Conservation (phyloP, 257 asterid genomes). For the Solanum appendiculatum region DNA sequence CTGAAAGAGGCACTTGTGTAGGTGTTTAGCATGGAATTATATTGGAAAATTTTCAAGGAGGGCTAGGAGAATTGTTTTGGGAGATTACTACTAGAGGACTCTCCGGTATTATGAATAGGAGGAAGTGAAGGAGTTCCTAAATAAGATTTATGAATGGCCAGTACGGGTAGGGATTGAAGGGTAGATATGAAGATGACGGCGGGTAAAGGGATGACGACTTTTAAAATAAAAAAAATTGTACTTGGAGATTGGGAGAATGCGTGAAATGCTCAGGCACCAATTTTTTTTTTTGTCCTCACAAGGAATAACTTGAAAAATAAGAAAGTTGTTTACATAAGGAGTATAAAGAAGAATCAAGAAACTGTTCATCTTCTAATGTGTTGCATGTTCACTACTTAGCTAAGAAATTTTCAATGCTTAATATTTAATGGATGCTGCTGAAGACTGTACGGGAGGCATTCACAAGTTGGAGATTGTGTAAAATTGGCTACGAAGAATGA, state of each 20-base stretch:
- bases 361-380: neutral
- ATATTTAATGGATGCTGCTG: neutral
- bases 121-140: neutral
- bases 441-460: neutral
- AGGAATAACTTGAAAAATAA: neutral
- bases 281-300: neutral
- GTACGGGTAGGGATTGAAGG: neutral
- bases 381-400: neutral
- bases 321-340: neutral
- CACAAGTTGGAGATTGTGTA: neutral
- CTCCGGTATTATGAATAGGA: neutral
- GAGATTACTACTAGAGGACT: neutral
- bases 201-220: neutral
- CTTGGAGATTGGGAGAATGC: neutral
- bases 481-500: neutral
- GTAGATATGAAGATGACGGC: neutral
- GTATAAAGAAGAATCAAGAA: neutral
- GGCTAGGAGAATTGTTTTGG: neutral
- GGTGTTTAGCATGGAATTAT: neutral
- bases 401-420: neutral
- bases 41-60: neutral
- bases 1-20: neutral
- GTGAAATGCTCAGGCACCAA: neutral
- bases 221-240: neutral
- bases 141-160: neutral